Evolutionary conservation across 306 rosid genomes (phyloP), one percentile per base, ranked within the genome.

Genomic region (Casuarina equisetifolia): DNA sequence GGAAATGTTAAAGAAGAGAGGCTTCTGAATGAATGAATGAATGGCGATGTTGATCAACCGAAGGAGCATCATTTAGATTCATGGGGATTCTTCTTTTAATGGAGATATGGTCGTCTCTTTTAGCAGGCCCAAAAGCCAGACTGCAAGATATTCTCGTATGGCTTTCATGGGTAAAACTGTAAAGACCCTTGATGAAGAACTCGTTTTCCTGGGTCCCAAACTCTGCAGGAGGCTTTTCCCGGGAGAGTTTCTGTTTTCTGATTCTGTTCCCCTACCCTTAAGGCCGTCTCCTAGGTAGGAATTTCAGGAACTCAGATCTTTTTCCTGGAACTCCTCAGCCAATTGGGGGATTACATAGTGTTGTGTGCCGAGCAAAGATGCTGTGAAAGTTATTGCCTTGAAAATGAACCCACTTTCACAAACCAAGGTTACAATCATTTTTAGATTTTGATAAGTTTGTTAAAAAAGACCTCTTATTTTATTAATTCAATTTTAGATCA

Each of bases 21-120:
- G 51, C 73, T 86, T 82, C 69, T 84, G 89, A 86, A 85, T 85
- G 96, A 89, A 89, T 85, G 96, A 90, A 90, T 88, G 91, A 88
- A 89, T 85, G 85, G 80, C 73, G 69, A 84, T 63, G 48, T 7
- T 9, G 43, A 35, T 82, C 78, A 88, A 85, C 81, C 80, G 85
- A 57, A 64, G 85, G 85, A 12, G 38, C 75, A 78, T 75, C 77
- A 55, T 84, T 75, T 79, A 74, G 70, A 74, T 66, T 72, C 82
- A 77, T 45, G 50, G 50, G 83, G 73, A 91, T 88, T 80, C 80
- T 82, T 84, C 88, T 87, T 85, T 87, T 81, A 81, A 77, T 70
- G 86, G 71, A 75, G 81, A 82, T 73, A 68, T 5, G 9, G 50
- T 74, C 13, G 19, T 2, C 44, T 53, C 67, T 77, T 32, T 38